Base-by-base conservation (phyloP, 805 yeast species). In the Ogataea pilisensis region DNA sequence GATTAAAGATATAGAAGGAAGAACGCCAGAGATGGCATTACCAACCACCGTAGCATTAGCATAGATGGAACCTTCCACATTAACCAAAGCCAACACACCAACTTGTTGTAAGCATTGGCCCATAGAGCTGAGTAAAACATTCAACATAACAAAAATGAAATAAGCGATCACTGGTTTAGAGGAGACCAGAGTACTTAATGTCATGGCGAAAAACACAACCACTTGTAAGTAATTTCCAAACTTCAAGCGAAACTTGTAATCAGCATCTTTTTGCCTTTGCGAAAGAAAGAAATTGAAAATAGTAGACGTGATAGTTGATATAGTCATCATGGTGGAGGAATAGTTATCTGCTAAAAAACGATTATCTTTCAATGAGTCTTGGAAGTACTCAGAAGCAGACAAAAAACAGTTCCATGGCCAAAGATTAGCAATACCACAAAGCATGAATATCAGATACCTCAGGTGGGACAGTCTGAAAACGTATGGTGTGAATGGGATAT, bases 321-420 rank as follows among this genome's bases (percentile, higher is more conserved):
- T 79, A 1, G 89, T 73, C 97, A 90, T 90, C 85, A 89, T 85
- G 0, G 93, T 78, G 16, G 93, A 81, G 2, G 90, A 76, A 60
- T 85, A 88, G 16, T 72, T 69, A 48, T 69, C 70, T 9, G 84
- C 72, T 51, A 82, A 61, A 1, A 62, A 37, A 2, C 82, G 75
- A 3, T 65, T 63, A n/a, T 58, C 66, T 16, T 61, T 63, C 46
- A 91, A 77, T 50, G 89, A 58, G 48, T 76, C 73, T 43, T 75
- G 71, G 54, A 88, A 87, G 62, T 87, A 89, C 8, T 84, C 83
- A 0, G 95, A 76, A 0, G 96, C 96, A 1, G 95, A 79, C 8
- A 93, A 64, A 48, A 90, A 82, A 51, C 93, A 80, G 68, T 91
- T 93, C 96, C 98, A 91, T 0, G 98, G 98, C 97, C 98, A 91